Percentiles rank a stretch among this genome's conserved stretches.
Conservation (phyloP, 805 yeast genomes). For the Lipomyces starkeyi region DNA sequence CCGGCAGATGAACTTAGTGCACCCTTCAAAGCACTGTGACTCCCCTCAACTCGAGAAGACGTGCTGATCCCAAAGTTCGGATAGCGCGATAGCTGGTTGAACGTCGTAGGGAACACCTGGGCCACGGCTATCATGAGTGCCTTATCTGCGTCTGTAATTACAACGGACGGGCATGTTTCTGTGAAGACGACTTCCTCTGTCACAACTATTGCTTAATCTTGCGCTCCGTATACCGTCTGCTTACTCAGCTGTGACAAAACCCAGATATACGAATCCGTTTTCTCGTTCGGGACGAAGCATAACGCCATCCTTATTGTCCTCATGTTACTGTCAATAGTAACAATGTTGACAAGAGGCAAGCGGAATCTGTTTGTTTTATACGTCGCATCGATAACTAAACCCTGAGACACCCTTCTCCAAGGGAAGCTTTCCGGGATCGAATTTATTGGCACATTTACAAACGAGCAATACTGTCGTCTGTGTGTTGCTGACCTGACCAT, state of each 20-base stretch:
- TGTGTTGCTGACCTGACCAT: not conserved
- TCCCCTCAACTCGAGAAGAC: too few species aligned
- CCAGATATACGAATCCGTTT: not conserved
- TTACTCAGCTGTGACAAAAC: not conserved
- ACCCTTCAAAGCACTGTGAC: too few species aligned
- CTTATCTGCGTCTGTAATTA: too few species aligned
- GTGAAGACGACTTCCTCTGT: not conserved
- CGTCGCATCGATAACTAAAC: not conserved
- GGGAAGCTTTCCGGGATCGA: too few species aligned
- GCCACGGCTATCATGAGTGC: too few species aligned
- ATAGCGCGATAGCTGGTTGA: too few species aligned
- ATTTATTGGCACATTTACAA: constrained; percentile 5
- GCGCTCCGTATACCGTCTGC: not conserved
- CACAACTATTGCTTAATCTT: not conserved
- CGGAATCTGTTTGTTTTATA: constrained; percentile 6
- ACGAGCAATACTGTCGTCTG: not conserved
- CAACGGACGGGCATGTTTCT: not conserved
- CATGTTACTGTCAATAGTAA: not conserved
- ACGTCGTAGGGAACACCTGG: too few species aligned
- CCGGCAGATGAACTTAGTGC: too few species aligned
- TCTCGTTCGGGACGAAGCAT: not conserved
- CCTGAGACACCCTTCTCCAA: not conserved
- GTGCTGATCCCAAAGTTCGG: too few species aligned
- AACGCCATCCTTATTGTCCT: not conserved
- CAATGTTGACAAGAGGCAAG: constrained; percentile 3